These are phyloP conservation scores for Penicillium crustosum DNA, from an alignment of 2,329 filamentous ascomycete species.

Conservation along the genomic window DNA sequence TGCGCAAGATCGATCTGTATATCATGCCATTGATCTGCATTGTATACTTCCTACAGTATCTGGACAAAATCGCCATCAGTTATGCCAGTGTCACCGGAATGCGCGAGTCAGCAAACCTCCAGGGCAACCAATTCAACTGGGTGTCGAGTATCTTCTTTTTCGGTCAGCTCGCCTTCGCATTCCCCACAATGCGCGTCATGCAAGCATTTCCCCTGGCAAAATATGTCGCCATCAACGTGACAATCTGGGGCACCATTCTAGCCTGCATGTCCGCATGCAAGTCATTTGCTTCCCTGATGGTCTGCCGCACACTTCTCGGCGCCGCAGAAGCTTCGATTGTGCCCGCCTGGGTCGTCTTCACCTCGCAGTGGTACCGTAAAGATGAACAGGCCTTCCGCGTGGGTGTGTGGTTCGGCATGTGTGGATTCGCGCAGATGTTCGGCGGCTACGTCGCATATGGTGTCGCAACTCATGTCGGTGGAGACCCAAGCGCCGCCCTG, in stretches of 20 bases:
- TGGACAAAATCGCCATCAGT: conserved; percentile 28
- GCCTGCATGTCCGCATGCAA: conserved; percentile 34
- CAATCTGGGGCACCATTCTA: conserved; percentile 35
- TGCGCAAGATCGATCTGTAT: conserved; percentile 33
- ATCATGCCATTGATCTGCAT: conserved; percentile 34
- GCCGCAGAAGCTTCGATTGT: conserved; percentile 49
- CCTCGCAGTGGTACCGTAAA: conserved; percentile 34
- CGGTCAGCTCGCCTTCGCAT: conserved; percentile 34
- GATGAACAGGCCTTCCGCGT: conserved; percentile 36
- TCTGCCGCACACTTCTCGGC: conserved; percentile 53
- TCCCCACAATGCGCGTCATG: conserved; percentile 41
- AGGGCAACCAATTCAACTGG: conserved; percentile 48
- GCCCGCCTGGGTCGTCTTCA: conserved; percentile 31
- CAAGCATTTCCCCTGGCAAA: conserved; percentile 43
- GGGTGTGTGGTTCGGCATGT: conserved; percentile 32
- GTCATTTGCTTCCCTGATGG: conserved; percentile 51
- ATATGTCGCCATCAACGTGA: conserved; percentile 40
- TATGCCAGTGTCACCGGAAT: conserved; percentile 33
- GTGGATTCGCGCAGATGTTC: conserved; percentile 40
- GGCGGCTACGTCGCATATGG: conserved; percentile 42
- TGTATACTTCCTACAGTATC: conserved; percentile 34
- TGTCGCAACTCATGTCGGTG: conserved; percentile 28
- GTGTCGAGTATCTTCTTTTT: conserved; percentile 35
- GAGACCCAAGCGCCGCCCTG: conserved; percentile 30
- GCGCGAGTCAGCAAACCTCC: conserved; percentile 34